Conservation (phyloP, 2,329 filamentous ascomycete genomes). For the Penicillium sp. region DNA sequence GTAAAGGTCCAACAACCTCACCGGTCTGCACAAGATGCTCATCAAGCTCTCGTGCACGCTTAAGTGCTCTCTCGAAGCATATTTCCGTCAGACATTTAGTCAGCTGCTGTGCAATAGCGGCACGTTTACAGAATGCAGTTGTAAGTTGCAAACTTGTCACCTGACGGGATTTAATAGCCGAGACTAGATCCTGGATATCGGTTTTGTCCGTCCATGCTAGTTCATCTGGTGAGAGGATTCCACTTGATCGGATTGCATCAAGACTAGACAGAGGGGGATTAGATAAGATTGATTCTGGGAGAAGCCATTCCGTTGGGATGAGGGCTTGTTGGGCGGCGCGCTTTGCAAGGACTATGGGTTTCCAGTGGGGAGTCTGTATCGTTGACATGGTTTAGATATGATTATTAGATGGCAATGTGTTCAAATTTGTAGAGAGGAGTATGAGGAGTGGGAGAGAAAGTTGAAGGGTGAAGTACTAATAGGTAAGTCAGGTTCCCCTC, state of each 20-base stretch:
- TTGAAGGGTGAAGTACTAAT: neutral
- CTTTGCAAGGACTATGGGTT: conserved; percentile 20
- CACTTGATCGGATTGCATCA: conserved; percentile 19
- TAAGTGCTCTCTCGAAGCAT: conserved; percentile 56
- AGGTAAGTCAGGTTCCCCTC: too few relatives aligned
- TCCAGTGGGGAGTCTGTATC: conserved; percentile 16
- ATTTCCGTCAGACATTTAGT: conserved; percentile 27
- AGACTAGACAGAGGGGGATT: conserved; percentile 12
- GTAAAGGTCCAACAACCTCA: conserved; percentile 61
- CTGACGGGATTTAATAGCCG: conserved; percentile 7
- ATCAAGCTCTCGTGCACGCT: conserved; percentile 52
- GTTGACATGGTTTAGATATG: neutral
- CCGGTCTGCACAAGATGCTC: conserved; percentile 51
- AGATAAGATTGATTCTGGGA: conserved; percentile 9
- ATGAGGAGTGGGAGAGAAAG: neutral
- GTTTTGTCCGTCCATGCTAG: conserved; percentile 24
- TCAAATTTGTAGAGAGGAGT: neutral
- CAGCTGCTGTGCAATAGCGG: conserved; percentile 12
- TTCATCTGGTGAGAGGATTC: conserved; percentile 20
- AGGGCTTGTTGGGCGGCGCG: conserved; percentile 19
- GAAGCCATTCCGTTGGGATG: conserved; percentile 25
- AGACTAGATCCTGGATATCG: conserved; percentile 18
- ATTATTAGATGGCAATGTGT: neutral
- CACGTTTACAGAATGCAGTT: conserved; percentile 14
- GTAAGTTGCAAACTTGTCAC: conserved; percentile 15